phyloP scores from a whole-genome alignment of 192 early-diverging fungal species.

The Chytriomyces hyalinus region DNA sequence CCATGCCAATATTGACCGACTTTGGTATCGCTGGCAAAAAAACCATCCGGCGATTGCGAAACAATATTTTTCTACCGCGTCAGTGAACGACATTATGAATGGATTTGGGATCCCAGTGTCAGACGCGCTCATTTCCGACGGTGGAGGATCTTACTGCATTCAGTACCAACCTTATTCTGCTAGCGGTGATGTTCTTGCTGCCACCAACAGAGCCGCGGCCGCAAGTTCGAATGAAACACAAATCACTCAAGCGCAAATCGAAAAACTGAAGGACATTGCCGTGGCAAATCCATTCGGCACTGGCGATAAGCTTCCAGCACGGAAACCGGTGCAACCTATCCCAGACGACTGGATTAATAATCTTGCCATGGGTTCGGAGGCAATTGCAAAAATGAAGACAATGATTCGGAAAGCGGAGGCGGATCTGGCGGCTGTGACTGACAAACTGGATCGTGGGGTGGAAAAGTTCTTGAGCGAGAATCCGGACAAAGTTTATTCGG shows the following conservation, averaged over 20 bases:
- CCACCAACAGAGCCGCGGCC: background rate
- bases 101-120: slow-evolving; percentile 17
- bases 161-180: slow-evolving; percentile 7
- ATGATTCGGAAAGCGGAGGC: background rate
- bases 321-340: background rate
- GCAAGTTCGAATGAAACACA: background rate
- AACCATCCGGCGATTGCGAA: background rate
- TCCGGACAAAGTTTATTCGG: background rate
- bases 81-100: slow-evolving; percentile 9
- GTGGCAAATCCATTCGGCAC: background rate
- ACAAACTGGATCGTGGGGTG: background rate
- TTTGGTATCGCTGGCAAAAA: slow-evolving; percentile 33
- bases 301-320: slow-evolving; percentile 21
- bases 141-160: slow-evolving; percentile 18
- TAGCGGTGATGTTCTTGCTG: background rate
- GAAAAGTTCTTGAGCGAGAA: background rate
- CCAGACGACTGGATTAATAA: background rate
- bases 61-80: slow-evolving; percentile 2
- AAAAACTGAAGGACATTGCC: background rate
- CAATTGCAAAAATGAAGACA: background rate
- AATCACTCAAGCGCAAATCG: background rate
- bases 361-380: background rate
- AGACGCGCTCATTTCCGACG: background rate
- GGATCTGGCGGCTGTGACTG: background rate
- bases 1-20: slow-evolving; percentile 27